Base-by-base conservation (phyloP, 495 filamentous ascomycete species). In the Xylaria castorea region DNA sequence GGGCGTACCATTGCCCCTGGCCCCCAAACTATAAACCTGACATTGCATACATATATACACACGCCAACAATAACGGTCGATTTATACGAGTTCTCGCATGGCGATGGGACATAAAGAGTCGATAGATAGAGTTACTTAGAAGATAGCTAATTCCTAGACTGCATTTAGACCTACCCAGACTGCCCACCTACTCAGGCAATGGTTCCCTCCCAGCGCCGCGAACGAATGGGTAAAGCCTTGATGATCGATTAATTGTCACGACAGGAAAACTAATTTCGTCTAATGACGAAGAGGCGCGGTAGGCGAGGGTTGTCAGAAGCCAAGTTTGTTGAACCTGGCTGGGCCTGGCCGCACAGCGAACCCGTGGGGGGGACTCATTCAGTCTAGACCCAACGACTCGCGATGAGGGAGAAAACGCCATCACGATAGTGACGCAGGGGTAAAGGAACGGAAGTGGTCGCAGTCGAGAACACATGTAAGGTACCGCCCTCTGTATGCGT, bases 41-140 rank as follows among this genome's bases (percentile, higher is more conserved):
- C 34, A n/a, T 25, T 51, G 34, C 68, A 71, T 63, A 61, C 25
- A 50, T 18, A 22, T 40, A 60, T 20, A 46, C 36, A 25, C 44
- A 12, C n/a, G 68, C 38, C 38, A 42, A 50, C 42, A 32, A 44
- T 25, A 3, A 27, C 20, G 32, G 7, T 22, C 36, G 8, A 34
- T 36, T 42, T 48, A 42, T 62, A 57, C 20, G 27, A n/a, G 20
- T 38, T 62, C 18, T 34, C 16, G 50, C 7, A 57, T 36, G 61
- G 46, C 46, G 57, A 22, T 46, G n/a, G 25, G 46, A 55, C 57
- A 50, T 25, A 65, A 58, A 61, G 58, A 61, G 6, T 38, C 58
- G 44, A 38, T 55, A 20, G 44, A 63, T 53, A 71, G 68, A 71
- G 68, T 44, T 60, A 42, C 32, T 18, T 61, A 51, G 38, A 70